These are phyloP conservation scores for Zymoseptoria passerinii DNA, from an alignment of 2,329 filamentous ascomycete genomes.

Conservation along the genomic window DNA sequence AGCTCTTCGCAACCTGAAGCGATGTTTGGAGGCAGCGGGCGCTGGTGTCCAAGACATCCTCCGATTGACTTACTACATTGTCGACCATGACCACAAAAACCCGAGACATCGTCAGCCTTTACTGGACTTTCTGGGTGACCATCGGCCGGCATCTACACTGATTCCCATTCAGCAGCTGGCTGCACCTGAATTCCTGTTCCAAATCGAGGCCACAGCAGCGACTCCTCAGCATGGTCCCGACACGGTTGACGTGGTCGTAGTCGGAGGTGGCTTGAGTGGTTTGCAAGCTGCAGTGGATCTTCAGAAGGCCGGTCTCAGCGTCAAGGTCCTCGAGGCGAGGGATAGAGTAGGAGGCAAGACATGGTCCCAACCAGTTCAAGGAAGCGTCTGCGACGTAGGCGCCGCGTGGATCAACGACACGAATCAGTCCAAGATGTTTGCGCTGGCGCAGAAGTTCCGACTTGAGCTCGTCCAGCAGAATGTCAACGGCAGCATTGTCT, in stretches of 20 bases:
- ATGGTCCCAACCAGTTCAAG: constrained; percentile 31
- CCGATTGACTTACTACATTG: constrained; percentile 23
- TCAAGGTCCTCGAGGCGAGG: constrained; percentile 28
- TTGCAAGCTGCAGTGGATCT: constrained; percentile 25
- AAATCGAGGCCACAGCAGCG: constrained; percentile 21
- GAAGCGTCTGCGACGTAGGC: constrained; percentile 42
- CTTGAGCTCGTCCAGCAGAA: constrained; percentile 44
- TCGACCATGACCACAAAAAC: constrained; percentile 18
- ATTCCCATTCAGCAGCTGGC: constrained; percentile 22
- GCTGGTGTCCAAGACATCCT: constrained; percentile 19
- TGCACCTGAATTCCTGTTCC: constrained; percentile 18
- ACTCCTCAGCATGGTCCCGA: constrained; percentile 12
- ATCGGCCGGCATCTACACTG: constrained; percentile 20
- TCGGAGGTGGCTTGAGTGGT: constrained; percentile 29
- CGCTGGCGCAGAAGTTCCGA: constrained; percentile 34
- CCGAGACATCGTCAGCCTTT: constrained; percentile 16
- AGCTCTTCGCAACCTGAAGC: constrained; percentile 17
- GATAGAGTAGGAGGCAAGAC: constrained; percentile 39
- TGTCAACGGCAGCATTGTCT: constrained; percentile 37
- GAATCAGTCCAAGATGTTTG: constrained; percentile 42
- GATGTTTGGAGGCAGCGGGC: constrained; percentile 19
- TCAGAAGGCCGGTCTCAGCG: constrained; percentile 20
- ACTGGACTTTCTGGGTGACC: constrained; percentile 19
- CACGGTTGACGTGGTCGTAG: constrained; percentile 25
- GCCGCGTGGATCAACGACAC: constrained; percentile 54